Evolutionary conservation across 768 basidiomycete genomes (phyloP).

Genomic region (Scleroderma bovista): DNA sequence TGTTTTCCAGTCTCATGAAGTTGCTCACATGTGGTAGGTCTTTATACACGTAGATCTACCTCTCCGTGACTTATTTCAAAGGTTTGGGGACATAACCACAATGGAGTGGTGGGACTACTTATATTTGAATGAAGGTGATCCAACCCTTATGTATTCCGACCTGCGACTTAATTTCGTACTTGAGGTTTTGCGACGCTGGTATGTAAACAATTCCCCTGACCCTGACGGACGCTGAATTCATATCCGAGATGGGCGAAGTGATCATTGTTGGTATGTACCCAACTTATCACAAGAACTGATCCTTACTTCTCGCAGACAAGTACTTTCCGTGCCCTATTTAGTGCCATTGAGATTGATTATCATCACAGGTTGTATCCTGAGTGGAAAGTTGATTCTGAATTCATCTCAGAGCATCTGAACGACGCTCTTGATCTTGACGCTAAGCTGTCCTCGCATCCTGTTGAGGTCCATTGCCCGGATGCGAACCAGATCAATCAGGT

Average conservation of each 20-base stretch:
- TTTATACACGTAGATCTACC: background rate
- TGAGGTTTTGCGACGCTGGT: slow-evolving; percentile 83
- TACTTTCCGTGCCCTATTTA: slow-evolving; percentile 22
- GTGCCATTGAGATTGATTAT: slow-evolving; percentile 1
- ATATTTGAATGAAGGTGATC: slow-evolving; percentile 69
- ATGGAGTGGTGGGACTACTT: slow-evolving; percentile 93
- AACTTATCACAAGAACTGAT: background rate
- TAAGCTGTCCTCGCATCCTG: slow-evolving; percentile 84
- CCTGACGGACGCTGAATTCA: slow-evolving; percentile 2
- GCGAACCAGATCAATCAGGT: slow-evolving; percentile 81
- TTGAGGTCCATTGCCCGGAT: slow-evolving; percentile 87
- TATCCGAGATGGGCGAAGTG: slow-evolving; percentile 75
- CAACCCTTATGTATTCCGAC: background rate
- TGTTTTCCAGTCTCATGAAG: slow-evolving; percentile 76
- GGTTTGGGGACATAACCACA: slow-evolving; percentile 92
- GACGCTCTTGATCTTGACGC: slow-evolving; percentile 80
- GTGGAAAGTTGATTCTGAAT: slow-evolving; percentile 78
- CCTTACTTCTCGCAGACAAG: slow-evolving; percentile 42
- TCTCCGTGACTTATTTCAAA: background rate
- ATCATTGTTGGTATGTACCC: slow-evolving; percentile 60
- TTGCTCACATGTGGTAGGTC: slow-evolving; percentile 73
- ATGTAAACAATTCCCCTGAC: slow-evolving; percentile 17
- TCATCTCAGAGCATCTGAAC: slow-evolving; percentile 73
- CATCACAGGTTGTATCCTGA: slow-evolving; percentile 68
- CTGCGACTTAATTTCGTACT: slow-evolving; percentile 4